Conservation (phyloP, 2,329 filamentous ascomycete species). For the Pyricularia pennisetigena region DNA sequence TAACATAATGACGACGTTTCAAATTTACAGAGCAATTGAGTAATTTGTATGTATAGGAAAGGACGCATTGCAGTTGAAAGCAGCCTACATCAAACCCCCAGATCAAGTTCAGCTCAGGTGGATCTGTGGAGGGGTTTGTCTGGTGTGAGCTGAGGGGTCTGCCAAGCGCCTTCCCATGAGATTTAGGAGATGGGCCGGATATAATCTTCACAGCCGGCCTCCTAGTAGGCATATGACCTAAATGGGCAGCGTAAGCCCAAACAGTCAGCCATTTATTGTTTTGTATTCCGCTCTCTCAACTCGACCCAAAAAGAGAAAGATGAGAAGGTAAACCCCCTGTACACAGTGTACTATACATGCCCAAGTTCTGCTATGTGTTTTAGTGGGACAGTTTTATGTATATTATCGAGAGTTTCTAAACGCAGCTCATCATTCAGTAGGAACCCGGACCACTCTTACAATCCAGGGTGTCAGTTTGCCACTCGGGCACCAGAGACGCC, state of each 20-base stretch:
- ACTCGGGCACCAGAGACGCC: background rate
- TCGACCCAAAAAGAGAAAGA: background rate
- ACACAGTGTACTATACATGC: background rate
- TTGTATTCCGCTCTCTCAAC: background rate
- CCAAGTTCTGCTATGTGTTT: background rate
- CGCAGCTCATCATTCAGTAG: background rate
- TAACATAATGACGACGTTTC: slow-evolving; percentile 17
- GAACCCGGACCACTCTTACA: background rate
- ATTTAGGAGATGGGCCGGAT: background rate
- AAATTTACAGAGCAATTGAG: background rate
- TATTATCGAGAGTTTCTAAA: background rate
- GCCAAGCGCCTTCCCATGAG: background rate
- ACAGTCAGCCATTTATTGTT: background rate
- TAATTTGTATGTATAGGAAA: background rate
- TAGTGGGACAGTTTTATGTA: background rate
- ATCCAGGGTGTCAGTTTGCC: background rate
- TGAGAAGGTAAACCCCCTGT: background rate
- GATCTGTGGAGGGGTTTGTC: background rate
- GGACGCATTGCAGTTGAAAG: background rate
- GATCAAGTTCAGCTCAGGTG: background rate
- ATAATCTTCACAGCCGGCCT: no score
- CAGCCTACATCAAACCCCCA: background rate
- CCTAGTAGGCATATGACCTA: background rate
- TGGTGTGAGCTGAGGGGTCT: background rate
- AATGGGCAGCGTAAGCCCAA: background rate